Conservation (phyloP, 768 basidiomycete genomes). For the Lactifluus echinatus region DNA sequence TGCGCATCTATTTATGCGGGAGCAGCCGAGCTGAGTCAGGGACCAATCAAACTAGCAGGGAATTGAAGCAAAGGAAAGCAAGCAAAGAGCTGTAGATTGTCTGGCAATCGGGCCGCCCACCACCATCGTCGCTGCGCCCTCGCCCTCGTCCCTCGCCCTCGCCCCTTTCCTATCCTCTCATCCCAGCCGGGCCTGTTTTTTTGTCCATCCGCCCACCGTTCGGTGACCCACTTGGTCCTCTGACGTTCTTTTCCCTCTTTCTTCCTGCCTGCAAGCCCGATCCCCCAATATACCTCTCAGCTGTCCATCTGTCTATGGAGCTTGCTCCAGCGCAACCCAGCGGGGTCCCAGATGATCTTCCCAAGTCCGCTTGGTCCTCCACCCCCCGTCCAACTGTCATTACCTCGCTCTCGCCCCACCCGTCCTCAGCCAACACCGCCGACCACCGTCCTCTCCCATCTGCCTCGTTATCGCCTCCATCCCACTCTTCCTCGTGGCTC, state of each 20-base stretch:
- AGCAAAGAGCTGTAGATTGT: too few relatives aligned
- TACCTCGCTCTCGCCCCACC: constrained; percentile 10
- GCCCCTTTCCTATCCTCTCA: constrained; percentile 16
- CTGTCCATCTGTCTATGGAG: constrained; percentile 14
- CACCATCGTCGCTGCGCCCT: constrained; percentile 29
- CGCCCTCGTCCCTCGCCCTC: constrained; percentile 28
- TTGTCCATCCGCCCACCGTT: neutral
- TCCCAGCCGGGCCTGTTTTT: neutral
- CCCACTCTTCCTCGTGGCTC: constrained; percentile 28
- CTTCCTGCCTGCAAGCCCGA: neutral
- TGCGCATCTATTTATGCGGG: neutral
- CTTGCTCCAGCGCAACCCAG: constrained; percentile 9
- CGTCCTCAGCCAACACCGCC: neutral
- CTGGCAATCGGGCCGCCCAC: too few relatives aligned
- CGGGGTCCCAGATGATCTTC: constrained; percentile 7
- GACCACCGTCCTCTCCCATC: constrained; percentile 12
- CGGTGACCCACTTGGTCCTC: neutral
- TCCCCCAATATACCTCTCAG: neutral
- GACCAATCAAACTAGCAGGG: too few relatives aligned
- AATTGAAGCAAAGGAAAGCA: neutral
- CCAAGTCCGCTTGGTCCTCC: constrained; percentile 27
- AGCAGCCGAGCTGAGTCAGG: too few relatives aligned
- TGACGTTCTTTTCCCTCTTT: neutral
- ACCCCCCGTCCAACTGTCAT: constrained; percentile 23
- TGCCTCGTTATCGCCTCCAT: constrained; percentile 18